Percentiles rank a stretch among this genome's conserved stretches.
Conservation (phyloP, 257 asterid genomes). For the Henckelia pumila region DNA sequence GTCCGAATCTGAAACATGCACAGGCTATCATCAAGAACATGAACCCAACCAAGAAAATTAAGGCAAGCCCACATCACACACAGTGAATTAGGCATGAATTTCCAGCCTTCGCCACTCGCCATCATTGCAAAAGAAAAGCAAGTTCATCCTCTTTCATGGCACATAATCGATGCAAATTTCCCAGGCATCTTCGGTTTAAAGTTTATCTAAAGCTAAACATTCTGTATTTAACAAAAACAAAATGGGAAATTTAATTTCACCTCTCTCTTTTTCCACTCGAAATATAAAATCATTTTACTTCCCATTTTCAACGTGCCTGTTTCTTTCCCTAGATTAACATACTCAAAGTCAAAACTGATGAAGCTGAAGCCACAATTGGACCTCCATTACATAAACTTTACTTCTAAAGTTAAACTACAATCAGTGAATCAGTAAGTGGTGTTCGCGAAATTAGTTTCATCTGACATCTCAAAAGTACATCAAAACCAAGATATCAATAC, state of each 20-base stretch:
- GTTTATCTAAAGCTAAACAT: not conserved
- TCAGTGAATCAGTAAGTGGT: not conserved
- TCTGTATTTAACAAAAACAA: too few species aligned
- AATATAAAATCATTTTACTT: not conserved
- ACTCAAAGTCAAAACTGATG: not conserved
- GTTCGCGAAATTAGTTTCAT: not conserved
- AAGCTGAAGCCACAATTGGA: not conserved
- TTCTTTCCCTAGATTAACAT: not conserved
- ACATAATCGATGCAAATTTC: not conserved
- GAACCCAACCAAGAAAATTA: slow-evolving; percentile 1
- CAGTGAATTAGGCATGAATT: not conserved
- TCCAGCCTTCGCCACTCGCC: too few species aligned
- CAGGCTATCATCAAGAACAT: slow-evolving; percentile 6
- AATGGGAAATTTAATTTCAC: slow-evolving; percentile 6
- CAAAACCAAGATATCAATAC: not conserved
- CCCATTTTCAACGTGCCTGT: not conserved
- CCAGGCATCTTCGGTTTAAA: not conserved
- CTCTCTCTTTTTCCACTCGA: slow-evolving; percentile 9
- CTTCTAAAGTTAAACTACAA: not conserved
- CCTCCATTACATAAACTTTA: not conserved
- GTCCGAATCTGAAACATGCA: slow-evolving; percentile 74
- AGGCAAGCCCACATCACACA: not conserved
- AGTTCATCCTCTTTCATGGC: not conserved
- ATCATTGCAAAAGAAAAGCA: too few species aligned
- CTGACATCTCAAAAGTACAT: not conserved